Base-by-base conservation (phyloP, 345 rosid genomes). In the Salix koriyanagi region DNA sequence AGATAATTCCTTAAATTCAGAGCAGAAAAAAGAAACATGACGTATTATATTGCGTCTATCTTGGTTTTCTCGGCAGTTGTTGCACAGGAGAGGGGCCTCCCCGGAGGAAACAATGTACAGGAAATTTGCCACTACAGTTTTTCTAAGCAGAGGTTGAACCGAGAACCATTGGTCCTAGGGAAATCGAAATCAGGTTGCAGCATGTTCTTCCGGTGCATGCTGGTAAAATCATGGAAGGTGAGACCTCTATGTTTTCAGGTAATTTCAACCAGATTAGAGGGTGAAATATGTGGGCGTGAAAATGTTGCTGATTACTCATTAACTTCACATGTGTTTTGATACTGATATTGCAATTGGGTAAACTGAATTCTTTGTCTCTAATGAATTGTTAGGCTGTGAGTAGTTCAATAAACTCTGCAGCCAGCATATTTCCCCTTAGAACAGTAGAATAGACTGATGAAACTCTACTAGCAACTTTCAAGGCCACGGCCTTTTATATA, bases 21-120 rank as follows among this genome's bases (percentile, higher is more conserved):
- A 78, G 23, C 36, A 30, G 23, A 76, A 10, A 70, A 83, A 80
- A 34, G 76, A 80, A 15, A 80, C 82, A 78, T 85, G 54, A 65
- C 16, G 1, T 5, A 0, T 41, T 58, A 5, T 15, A 71, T 26
- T 28, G 28, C 12, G 69, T 7, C 19, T 48, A 3, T 37, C 52
- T 21, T 25, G 46, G 25, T 69, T 41, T 41, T 37, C 13, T 11
- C 56, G 23, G 72, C 42, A 11, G 56, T 69, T 23, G 19, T 5
- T 39, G 56, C 11, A 15, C 72, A n/a, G 73, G 73, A 25, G 28
- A 54, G 1, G 37, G 23, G 10, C 28, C 64, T 58, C 28, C 25
- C 64, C 28, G 13, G 28, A 9, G 28, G 4, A n/a, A 56, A 3
- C 23, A 3, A 3, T 23, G 28, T 58, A n/a, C 64, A 23, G 26